Evolutionary conservation across 2,329 filamentous ascomycete species (phyloP), one percentile per base, ranked within the genome.

Genomic region (Penicillium brasilianum): DNA sequence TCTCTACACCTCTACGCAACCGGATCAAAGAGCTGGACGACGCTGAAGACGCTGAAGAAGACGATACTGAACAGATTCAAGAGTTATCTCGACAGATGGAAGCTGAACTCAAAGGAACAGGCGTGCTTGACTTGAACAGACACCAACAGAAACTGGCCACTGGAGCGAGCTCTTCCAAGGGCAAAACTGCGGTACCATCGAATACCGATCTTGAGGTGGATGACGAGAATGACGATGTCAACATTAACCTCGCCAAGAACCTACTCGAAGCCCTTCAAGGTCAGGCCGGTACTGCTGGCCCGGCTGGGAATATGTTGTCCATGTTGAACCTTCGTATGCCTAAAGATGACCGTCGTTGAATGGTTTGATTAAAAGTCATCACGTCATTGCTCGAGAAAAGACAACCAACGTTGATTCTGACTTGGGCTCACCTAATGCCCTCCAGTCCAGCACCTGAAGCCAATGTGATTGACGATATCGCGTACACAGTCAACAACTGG

Each of bases 231-330:
- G 85, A 95, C 4, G 84, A 93, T 64, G 87, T 95, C 30, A 91
- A 98, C 73, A 90, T 93, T 68, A 94, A 95, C 63, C 82, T 99
- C 25, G 93, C 91, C 18, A 92, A 90, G 75, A 98, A 98, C 71
- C 82, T 99, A 57, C 82, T 99, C 1, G 92, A 97, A 75, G 94
- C 92, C 69, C 93, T 99, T 78, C 96, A 96, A 73, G 89, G 91
- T 16, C 94, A 98, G 75, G 92, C 83, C 18, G 95, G 95, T 13
- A 86, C 90, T 81, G 84, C 92, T 34, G 95, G 95, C 0, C 95
- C 95, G 0, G 90, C 91, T 2, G 88, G 93, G 0, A 98, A 97
- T 73, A 81, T 99, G 62, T 84, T 99, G 71, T 89, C 88, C 7
- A 85, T 96, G 79, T 90, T 98, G 89, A 93, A 93, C 0, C 82